Evolutionary conservation across 129 eudicot species (phyloP), one percentile per base, ranked within the genome.

Genomic region (Flaveria brownii): DNA sequence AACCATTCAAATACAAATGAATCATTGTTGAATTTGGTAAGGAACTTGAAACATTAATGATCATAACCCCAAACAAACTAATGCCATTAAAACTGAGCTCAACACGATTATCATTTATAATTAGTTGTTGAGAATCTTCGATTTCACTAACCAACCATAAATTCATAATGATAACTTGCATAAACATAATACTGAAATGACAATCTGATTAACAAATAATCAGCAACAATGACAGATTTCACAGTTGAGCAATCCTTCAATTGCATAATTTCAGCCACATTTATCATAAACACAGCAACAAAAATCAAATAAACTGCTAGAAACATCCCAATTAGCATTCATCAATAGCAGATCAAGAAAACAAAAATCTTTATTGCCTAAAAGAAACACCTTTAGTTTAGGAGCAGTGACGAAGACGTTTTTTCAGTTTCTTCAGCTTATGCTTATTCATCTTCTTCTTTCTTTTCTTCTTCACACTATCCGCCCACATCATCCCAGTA

Each of bases 381-480:
- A 54, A 78, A 60, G 12, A 20, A 57, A 12, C 15, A 68, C 61
- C 60, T 68, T 66, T 15, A 5, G 7, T 54, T 54, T 18, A 81
- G 4, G 78, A 70, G 73, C 81, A 81, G 60, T 81, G 81, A 68
- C 87, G 77, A 72, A 86, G 83, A 30, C 85, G 87, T 46, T 83
- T 86, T 64, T 86, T 71, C 16, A 83, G 80, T 72, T 86, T 86
- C 83, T 75, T 86, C n/a, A 76, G 70, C 78, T 83, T 86, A 68
- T 86, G 90, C 78, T 86, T 83, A 71, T 86, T 83, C 87, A 83
- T 86, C 90, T 83, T 80, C 73, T 64, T 61, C 68, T 86, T 86
- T 60, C 90, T 86, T 82, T 83, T 86, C 85, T 81, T 86, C 84
- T 86, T 86, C 63, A 83, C 87, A 83, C 90, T 86, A 23, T 86